A percentile compares a stretch with the other conserved stretches of the same genome.
Conservation (phyloP, 75 land plant genomes). For the Pinus taeda region DNA sequence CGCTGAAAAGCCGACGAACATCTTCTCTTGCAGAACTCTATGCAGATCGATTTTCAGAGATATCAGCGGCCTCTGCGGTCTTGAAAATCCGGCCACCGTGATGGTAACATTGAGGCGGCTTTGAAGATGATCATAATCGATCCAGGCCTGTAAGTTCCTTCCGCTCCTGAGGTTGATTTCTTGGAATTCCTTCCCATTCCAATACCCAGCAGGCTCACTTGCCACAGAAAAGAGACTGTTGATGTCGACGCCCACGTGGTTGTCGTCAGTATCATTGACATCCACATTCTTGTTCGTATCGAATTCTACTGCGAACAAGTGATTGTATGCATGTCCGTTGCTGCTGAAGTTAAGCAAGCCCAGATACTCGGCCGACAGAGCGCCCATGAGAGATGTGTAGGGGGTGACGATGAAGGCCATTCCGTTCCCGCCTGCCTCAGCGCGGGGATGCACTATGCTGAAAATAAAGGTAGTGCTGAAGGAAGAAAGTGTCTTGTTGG, state of each 20-base stretch:
- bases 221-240: no score
- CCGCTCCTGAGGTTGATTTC: neutral
- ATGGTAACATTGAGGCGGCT: no score
- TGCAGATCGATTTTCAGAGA: no score
- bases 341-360: constrained; percentile 29
- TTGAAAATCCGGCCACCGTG: no score
- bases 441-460: constrained; percentile 26
- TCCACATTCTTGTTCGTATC: constrained; percentile 33
- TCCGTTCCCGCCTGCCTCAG: constrained; percentile 38
- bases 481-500: constrained; percentile 11
- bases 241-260: no score
- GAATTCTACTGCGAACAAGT: constrained; percentile 55
- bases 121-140: no score
- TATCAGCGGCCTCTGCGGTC: no score
- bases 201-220: no score
- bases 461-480: constrained; percentile 13
- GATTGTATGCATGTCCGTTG: constrained; percentile 31
- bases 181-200: no score
- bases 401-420: constrained; percentile 29
- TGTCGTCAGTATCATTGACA: constrained; percentile 14
- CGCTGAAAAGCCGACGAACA: no score
- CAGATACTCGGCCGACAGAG: constrained; percentile 31
- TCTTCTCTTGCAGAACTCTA: no score
- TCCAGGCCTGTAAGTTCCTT: no score
- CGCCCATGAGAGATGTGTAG: neutral